phyloP scores from a whole-genome alignment of 768 basidiomycete genomes.

The Galerina marginata region DNA sequence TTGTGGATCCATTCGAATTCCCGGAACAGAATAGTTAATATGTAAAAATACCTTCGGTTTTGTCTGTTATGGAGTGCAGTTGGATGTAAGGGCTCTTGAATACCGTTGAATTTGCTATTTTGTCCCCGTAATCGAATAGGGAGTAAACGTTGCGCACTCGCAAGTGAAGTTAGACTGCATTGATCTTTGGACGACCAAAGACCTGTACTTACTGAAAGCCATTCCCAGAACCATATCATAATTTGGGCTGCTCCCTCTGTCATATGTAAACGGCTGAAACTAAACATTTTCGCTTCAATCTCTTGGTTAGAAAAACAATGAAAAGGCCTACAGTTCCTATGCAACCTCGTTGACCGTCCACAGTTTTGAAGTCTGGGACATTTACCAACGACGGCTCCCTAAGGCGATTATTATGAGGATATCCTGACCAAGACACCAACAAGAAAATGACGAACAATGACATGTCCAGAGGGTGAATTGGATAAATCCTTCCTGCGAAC shows the following conservation, averaged over 20 bases:
- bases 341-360: slow-evolving; percentile 38
- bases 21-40: not conserved
- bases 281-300: slow-evolving; percentile 26
- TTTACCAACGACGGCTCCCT: slow-evolving; percentile 40
- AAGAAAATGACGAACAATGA: slow-evolving; percentile 41
- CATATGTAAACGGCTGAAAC: slow-evolving; percentile 74
- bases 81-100: slow-evolving; percentile 63
- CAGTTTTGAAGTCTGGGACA: slow-evolving; percentile 34
- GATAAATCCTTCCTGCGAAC: slow-evolving; percentile 60
- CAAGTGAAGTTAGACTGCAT: not conserved
- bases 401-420: not conserved
- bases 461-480: slow-evolving; percentile 72
- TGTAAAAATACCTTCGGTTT: slow-evolving; percentile 38
- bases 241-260: slow-evolving; percentile 41
- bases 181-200: not conserved
- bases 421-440: not conserved
- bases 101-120: slow-evolving; percentile 47
- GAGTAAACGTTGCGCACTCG: slow-evolving; percentile 71
- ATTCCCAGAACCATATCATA: slow-evolving; percentile 78
- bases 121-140: slow-evolving; percentile 69
- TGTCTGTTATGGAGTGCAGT: slow-evolving; percentile 60
- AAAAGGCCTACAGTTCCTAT: slow-evolving; percentile 44
- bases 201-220: slow-evolving; percentile 62
- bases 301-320: too few relatives aligned
- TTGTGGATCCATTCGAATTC: not conserved